These are phyloP conservation scores for Arthromyces matolae DNA, from an alignment of 768 basidiomycete species.

Conservation along the genomic window DNA sequence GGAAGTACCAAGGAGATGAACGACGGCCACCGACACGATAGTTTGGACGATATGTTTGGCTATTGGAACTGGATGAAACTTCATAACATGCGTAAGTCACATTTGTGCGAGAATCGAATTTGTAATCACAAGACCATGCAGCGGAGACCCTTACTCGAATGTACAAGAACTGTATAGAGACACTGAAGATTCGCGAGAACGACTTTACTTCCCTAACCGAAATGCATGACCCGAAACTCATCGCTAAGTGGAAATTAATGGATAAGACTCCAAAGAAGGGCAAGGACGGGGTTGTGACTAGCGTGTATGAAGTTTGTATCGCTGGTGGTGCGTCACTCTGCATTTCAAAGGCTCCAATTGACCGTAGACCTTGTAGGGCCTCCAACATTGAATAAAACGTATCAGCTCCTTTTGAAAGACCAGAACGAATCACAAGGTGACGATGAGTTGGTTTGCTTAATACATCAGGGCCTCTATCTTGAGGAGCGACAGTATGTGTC, in stretches of 20 bases:
- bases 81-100: constrained; percentile 17
- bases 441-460: too few species aligned
- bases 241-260: constrained; percentile 4
- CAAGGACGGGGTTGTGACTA: background rate
- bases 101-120: background rate
- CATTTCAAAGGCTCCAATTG: too few species aligned
- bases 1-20: too few species aligned
- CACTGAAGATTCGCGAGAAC: background rate
- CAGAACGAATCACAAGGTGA: too few species aligned
- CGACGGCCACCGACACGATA: too few species aligned
- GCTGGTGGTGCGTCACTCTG: background rate
- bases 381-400: too few species aligned
- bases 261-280: constrained; percentile 4
- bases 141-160: background rate
- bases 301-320: constrained; percentile 1
- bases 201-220: background rate
- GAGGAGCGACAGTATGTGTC: background rate
- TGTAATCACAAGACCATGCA: background rate
- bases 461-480: too few species aligned
- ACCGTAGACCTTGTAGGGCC: too few species aligned
- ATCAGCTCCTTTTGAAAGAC: too few species aligned
- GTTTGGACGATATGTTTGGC: constrained; percentile 21
- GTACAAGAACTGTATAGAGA: background rate
- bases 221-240: background rate
- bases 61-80: constrained; percentile 28